Evolutionary conservation across 352 stramenopile species (phyloP), one percentile per base, ranked within the genome.

Genomic region (Albugo laibachii): DNA sequence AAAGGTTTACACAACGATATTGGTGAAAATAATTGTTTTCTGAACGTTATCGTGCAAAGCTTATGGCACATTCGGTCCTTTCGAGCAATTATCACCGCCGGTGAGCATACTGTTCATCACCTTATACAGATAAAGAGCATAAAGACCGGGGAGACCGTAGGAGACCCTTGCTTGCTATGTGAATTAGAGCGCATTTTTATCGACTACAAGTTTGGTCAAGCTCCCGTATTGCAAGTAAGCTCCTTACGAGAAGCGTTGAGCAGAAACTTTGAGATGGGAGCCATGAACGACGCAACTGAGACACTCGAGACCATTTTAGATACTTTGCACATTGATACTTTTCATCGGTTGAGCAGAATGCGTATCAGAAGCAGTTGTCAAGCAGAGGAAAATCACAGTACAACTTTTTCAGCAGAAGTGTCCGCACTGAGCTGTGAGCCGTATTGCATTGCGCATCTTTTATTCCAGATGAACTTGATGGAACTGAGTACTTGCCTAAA

Each of bases 11-110:
- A 63, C 46, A 93, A 93, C 65, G 69, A 86, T 6, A 40, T 73
- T 15, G 80, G 80, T 48, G 58, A 78, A 41, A 93, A 93, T 64
- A 92, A 93, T 61, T 93, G 80, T 64, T 93, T 92, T 59, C 63
- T 93, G 3, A 93, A 93, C 58, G 80, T 93, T 13, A 80, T 93
- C 48, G 85, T 93, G 52, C 80, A 93, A 70, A 85, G 67, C 36
- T 58, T 93, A n/a, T 93, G 80, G 80, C 78, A 92, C 61, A 57
- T 93, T 31, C 73, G 80, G 38, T 83, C 70, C 39, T 93, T 80
- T 52, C 74, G 80, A 43, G 65, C 74, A 54, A 69, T 89, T 45
- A 82, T 89, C 44, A 66, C 58, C 24, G 77, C 69, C 50, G 70
- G 70, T 45, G 76, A 89, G 61, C 76, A 89, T 57, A 70, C 76